A percentile compares a stretch with the other conserved stretches of the same genome.
Evolutionary conservation across 2,329 filamentous ascomycete species (phyloP).

Genomic region (Apiospora hydei): DNA sequence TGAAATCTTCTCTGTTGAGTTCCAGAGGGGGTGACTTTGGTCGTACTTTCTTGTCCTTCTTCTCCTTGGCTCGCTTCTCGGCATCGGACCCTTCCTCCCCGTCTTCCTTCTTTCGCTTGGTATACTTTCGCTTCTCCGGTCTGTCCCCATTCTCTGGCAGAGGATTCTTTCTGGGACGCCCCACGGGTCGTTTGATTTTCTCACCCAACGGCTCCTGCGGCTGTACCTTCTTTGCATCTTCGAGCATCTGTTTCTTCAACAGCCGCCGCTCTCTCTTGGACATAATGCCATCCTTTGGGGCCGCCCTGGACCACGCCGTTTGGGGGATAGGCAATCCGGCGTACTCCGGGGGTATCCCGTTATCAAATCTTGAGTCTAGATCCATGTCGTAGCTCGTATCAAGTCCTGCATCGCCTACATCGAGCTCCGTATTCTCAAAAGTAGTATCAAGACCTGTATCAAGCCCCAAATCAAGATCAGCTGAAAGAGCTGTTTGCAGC

Average conservation of each 20-base stretch:
- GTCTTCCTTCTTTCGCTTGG: conserved; percentile 66
- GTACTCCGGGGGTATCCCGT: conserved; percentile 5
- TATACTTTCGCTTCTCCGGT: conserved; percentile 72
- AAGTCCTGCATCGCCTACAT: conserved; percentile 4
- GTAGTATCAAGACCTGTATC: background rate
- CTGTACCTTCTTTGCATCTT: conserved; percentile 59
- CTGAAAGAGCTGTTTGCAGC: conserved; percentile 2
- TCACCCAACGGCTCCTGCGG: conserved; percentile 56
- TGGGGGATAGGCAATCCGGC: conserved; percentile 55
- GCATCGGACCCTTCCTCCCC: conserved; percentile 63
- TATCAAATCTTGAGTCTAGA: conserved; percentile 11
- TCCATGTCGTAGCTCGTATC: conserved; percentile 40
- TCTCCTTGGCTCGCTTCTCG: conserved; percentile 61
- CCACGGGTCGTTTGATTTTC: conserved; percentile 69
- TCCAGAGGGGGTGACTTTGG: conserved; percentile 68
- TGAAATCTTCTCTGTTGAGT: conserved; percentile 62
- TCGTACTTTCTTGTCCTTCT: conserved; percentile 65
- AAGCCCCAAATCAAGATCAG: conserved; percentile 18
- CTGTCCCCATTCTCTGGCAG: conserved; percentile 63
- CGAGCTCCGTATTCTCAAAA: conserved; percentile 14
- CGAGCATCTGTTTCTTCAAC: conserved; percentile 65
- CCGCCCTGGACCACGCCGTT: conserved; percentile 78
- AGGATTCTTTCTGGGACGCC: conserved; percentile 69
- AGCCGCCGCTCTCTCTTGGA: conserved; percentile 76
- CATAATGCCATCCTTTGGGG: conserved; percentile 86